These are phyloP conservation scores for Penicillium sp. DNA, from an alignment of 2,329 filamentous ascomycete genomes.

Conservation along the genomic window DNA sequence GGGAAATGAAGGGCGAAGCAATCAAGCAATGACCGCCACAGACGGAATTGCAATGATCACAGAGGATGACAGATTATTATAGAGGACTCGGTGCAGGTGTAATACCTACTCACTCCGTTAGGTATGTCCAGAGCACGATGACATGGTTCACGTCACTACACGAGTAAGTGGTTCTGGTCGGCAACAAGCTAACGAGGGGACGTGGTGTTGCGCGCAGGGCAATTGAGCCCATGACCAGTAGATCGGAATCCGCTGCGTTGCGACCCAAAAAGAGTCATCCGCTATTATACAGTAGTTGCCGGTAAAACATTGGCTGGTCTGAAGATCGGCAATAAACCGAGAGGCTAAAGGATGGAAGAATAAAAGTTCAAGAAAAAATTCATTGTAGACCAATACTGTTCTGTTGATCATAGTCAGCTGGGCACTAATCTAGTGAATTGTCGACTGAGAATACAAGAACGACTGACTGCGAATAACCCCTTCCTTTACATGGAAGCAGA, in stretches of 20 bases:
- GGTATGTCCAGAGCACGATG: no score
- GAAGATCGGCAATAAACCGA: neutral
- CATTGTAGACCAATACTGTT: neutral
- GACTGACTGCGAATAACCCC: no score
- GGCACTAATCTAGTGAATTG: neutral
- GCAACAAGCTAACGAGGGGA: neutral
- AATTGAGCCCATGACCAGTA: constrained; percentile 16
- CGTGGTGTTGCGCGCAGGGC: constrained; percentile 5
- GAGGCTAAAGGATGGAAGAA: neutral
- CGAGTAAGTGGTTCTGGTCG: no score
- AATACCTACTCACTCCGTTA: no score
- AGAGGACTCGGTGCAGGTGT: no score
- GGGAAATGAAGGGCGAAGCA: constrained; percentile 3
- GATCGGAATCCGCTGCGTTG: constrained; percentile 7
- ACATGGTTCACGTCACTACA: no score
- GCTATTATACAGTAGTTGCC: constrained; percentile 1
- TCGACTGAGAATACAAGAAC: neutral
- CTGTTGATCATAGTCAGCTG: neutral
- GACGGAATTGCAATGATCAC: neutral
- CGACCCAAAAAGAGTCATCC: constrained; percentile 2
- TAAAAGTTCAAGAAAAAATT: neutral
- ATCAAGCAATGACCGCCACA: neutral
- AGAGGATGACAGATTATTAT: no score
- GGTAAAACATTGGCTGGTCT: neutral
- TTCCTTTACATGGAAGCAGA: neutral